Evolutionary conservation across 106 monocot species (phyloP), one percentile per base, ranked within the genome.

Genomic region (Acorus calamus): DNA sequence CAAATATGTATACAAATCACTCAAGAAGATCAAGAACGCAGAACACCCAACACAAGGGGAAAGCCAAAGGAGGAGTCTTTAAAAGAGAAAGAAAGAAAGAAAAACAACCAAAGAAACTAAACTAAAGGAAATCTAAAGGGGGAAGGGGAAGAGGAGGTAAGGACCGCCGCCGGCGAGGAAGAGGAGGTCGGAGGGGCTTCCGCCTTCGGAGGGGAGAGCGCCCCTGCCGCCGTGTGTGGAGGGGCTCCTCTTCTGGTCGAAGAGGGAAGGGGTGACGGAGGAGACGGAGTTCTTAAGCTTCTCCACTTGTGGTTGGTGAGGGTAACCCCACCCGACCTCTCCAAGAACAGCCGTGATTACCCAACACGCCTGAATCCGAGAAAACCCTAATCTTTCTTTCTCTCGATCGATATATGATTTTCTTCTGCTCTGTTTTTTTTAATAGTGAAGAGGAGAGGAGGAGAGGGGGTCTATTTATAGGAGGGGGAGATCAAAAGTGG

Each of bases 101-200:
- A 11, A 3, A n/a, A 49, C 14, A 63, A 65, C 12, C 64, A 67
- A 49, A n/a, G n/a, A n/a, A 49, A 67, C 56, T 57, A 8, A 5
- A 42, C 5, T 11, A 2, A 6, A 47, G 11, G 2, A 14, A 48
- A 47, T 28, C 4, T 49, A 7, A 48, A 48, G 52, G 6, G 49
- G 45, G 50, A 43, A n/a, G 66, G 45, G 9, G 11, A 61, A 14
- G 47, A 11, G n/a, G 11, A 11, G 9, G 28, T 44, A 5, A 8
- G 14, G 42, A 14, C 81, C 85, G 66, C 81, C 81, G 53, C 86
- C 86, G 78, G 81, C 79, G 59, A 82, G 72, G 75, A 80, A 76
- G 64, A 76, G 80, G 61, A 78, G 76, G 73, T 86, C 75, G 8
- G 80, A 82, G 11, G 82, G 82, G 63, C 69, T 70, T 42, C 82